Evolutionary conservation across 148 eudicot genomes (phyloP).

Genomic region (Bassia scoparia): DNA sequence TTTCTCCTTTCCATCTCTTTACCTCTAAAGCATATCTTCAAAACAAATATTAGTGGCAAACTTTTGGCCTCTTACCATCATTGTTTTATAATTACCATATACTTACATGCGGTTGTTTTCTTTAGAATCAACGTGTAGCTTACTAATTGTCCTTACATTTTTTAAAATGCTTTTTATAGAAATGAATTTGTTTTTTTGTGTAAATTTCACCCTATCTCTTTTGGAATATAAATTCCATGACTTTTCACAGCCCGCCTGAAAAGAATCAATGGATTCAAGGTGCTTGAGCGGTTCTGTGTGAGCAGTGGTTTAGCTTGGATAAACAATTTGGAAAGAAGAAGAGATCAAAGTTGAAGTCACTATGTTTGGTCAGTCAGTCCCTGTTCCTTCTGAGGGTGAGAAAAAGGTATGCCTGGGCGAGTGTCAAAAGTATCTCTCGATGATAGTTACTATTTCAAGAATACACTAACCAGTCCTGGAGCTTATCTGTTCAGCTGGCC

Average conservation of each 20-base stretch:
- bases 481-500: constrained; percentile 93
- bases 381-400: constrained; percentile 42
- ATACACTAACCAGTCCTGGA: constrained; percentile 49
- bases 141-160: no score
- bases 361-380: constrained; percentile 68
- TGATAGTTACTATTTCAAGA: constrained; percentile 66
- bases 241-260: constrained; percentile 42
- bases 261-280: constrained; percentile 53
- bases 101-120: no score
- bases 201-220: no score
- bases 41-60: no score
- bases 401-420: constrained; percentile 42
- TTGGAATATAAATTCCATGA: no score
- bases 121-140: no score
- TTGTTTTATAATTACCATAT: no score
- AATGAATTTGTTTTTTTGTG: no score
- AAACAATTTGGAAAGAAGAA: constrained; percentile 63
- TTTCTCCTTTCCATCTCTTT: no score
- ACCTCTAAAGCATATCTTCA: no score
- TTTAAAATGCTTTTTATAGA: no score
- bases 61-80: no score
- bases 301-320: constrained; percentile 79
- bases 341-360: constrained; percentile 84
- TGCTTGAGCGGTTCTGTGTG: constrained; percentile 70
- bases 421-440: constrained; percentile 52